Percentiles rank a stretch among this genome's conserved stretches.
phyloP scores from a whole-genome alignment of 2,329 filamentous ascomycete species.

The Fusarium sp. region DNA sequence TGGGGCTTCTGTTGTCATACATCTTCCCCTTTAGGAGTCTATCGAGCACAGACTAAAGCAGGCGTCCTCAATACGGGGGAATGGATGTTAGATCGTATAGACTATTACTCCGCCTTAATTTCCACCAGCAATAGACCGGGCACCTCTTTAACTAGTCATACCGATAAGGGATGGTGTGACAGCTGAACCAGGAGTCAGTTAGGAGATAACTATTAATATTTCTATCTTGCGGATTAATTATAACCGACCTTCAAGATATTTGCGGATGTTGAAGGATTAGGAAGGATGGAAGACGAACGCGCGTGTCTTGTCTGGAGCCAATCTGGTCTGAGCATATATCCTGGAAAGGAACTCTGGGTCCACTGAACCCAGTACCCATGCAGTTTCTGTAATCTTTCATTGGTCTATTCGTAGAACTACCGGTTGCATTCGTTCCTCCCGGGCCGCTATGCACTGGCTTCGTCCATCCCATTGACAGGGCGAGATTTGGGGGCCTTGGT shows the following conservation, averaged over 20 bases:
- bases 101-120: slow-evolving; percentile 24
- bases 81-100: neutral
- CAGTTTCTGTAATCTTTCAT: slow-evolving; percentile 1
- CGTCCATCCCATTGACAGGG: slow-evolving; percentile 8
- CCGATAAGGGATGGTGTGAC: neutral
- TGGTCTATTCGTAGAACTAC: slow-evolving; percentile 18
- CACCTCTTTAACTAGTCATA: neutral
- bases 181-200: neutral
- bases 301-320: slow-evolving; percentile 18
- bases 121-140: slow-evolving; percentile 3
- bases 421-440: slow-evolving; percentile 13
- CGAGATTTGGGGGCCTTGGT: slow-evolving; percentile 19
- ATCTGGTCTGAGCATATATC: slow-evolving; percentile 25
- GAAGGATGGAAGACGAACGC: neutral
- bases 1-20: neutral
- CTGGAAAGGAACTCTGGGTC: slow-evolving; percentile 30
- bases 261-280: neutral
- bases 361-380: slow-evolving; percentile 1
- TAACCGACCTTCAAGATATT: neutral
- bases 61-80: neutral
- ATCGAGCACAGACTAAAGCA: slow-evolving; percentile 9
- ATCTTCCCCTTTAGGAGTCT: slow-evolving; percentile 1
- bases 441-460: slow-evolving; percentile 12
- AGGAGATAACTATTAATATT: neutral
- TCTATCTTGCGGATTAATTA: neutral